These are phyloP conservation scores for Oldenlandia corymbosa DNA, from an alignment of 257 asterid species.

Conservation along the genomic window DNA sequence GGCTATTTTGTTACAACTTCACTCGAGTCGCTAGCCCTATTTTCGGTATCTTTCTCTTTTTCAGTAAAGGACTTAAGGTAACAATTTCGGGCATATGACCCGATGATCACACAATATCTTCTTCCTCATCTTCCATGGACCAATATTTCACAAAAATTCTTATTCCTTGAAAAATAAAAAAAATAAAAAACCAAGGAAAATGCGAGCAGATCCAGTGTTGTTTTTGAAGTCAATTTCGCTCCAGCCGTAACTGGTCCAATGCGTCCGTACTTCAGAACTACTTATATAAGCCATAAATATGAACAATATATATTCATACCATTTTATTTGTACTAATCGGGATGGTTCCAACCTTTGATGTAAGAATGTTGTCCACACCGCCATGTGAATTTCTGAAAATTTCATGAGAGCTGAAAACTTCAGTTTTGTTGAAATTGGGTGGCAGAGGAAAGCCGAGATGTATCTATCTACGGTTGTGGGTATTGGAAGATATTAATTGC, in stretches of 20 bases:
- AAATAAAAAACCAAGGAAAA: neutral
- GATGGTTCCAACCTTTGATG: no score
- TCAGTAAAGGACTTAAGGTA: no score
- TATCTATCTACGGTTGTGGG: neutral
- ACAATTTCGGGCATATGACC: no score
- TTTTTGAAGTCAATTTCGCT: neutral
- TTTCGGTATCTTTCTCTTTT: no score
- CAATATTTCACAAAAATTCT: no score
- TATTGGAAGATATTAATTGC: conserved; percentile 12
- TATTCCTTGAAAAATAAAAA: no score
- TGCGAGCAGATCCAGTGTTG: neutral
- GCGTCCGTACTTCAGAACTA: conserved; percentile 11
- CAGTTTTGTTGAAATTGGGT: neutral
- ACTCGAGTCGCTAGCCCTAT: no score
- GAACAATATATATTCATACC: no score
- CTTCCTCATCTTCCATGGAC: no score
- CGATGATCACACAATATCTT: no score
- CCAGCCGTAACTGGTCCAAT: conserved; percentile 17
- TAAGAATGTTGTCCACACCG: conserved; percentile 1
- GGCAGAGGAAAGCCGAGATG: neutral
- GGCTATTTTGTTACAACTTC: no score
- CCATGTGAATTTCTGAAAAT: neutral
- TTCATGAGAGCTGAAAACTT: neutral
- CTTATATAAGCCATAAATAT: conserved; percentile 4
- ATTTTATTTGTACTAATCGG: no score